Evolutionary conservation across 495 filamentous ascomycete genomes (phyloP).

Genomic region (Parachaetomium inaequale): DNA sequence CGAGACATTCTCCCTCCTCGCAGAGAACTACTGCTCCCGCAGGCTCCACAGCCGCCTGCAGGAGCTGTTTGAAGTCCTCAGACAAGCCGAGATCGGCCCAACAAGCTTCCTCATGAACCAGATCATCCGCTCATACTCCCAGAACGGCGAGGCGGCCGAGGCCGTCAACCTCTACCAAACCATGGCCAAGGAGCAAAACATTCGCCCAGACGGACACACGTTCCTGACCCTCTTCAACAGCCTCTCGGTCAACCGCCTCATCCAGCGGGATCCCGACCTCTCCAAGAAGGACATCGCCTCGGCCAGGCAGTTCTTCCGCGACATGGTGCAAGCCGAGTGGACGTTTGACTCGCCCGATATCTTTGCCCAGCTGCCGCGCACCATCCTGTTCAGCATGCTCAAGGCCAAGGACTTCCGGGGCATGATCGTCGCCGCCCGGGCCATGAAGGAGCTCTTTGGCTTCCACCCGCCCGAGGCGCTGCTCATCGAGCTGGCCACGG

Average conservation of each 20-base stretch:
- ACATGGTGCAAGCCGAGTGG: constrained; percentile 52
- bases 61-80: constrained; percentile 55
- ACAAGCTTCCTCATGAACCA: constrained; percentile 75
- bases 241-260: constrained; percentile 42
- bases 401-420: constrained; percentile 47
- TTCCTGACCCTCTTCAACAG: constrained; percentile 63
- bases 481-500: constrained; percentile 40
- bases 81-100: constrained; percentile 56
- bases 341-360: constrained; percentile 33
- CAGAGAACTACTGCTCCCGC: constrained; percentile 65
- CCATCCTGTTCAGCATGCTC: constrained; percentile 44
- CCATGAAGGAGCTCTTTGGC: constrained; percentile 52
- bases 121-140: constrained; percentile 58
- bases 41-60: constrained; percentile 53
- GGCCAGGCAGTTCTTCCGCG: constrained; percentile 55
- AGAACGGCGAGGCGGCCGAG: constrained; percentile 47
- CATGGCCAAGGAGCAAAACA: constrained; percentile 35
- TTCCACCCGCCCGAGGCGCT: constrained; percentile 44
- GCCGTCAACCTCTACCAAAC: constrained; percentile 56
- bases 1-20: constrained; percentile 73
- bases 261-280: constrained; percentile 41
- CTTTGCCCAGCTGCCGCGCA: constrained; percentile 38
- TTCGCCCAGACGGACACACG: constrained; percentile 63
- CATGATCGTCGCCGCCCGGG: constrained; percentile 57
- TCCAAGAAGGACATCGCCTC: constrained; percentile 46